Percentiles rank a stretch among this genome's conserved stretches.
Conservation (phyloP, 1,139 yeast species). For the Yarrowia galli region DNA sequence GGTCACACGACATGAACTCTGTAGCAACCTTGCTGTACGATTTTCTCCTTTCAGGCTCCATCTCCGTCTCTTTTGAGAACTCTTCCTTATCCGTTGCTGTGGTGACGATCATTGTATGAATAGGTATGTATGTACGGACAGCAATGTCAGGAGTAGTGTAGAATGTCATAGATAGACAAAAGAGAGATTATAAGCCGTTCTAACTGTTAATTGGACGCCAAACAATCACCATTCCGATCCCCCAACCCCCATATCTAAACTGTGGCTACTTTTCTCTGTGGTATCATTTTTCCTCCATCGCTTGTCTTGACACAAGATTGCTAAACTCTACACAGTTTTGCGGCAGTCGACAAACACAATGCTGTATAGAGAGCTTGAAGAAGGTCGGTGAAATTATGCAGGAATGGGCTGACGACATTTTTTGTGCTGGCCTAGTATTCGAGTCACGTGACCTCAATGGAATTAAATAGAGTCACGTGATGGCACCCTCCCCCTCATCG, state of each 20-base stretch:
- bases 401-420: too few species aligned
- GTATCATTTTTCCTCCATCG: not conserved
- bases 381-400: too few species aligned
- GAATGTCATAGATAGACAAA: too few species aligned
- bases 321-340: constrained; percentile 26
- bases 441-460: too few species aligned
- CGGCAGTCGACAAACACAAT: not conserved
- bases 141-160: too few species aligned
- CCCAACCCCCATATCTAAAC: not conserved
- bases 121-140: too few species aligned
- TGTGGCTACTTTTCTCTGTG: constrained; percentile 9
- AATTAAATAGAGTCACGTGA: not conserved
- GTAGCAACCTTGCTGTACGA: constrained; percentile 13
- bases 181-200: too few species aligned
- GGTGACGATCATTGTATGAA: not conserved
- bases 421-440: too few species aligned
- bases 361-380: constrained; percentile 5
- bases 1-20: constrained; percentile 7
- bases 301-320: constrained; percentile 4
- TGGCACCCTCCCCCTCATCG: too few species aligned
- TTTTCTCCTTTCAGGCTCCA: not conserved
- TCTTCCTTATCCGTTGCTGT: constrained; percentile 23
- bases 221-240: too few species aligned
- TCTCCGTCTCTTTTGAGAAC: not conserved
- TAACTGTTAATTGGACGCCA: too few species aligned